Evolutionary conservation across 352 stramenopile genomes (phyloP), one percentile per base, ranked within the genome.

Genomic region (Phytopythium sindhum): DNA sequence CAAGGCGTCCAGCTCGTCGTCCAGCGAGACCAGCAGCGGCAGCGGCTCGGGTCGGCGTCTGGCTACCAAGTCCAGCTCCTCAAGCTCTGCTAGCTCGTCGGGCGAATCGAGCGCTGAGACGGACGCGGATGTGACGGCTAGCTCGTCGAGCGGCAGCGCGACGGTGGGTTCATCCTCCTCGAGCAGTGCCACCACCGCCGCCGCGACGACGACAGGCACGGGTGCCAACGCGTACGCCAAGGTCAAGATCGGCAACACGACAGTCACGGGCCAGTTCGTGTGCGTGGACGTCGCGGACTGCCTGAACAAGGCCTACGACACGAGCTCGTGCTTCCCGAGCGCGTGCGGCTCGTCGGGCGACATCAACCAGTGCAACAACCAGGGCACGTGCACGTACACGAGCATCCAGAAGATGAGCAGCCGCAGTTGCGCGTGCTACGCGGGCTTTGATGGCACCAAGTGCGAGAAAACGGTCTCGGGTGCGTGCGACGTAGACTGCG

Each of bases 361-460:
- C 7, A 84, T 81, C 47, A 69, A 69, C 33, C 71, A 79, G 35
- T 89, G 80, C 74, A 88, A 78, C 31, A 80, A 91, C 68, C 82
- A 89, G 56, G 82, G 82, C 24, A 91, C 82, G 7, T 91, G 82
- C 70, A 85, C 82, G 60, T 91, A 91, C 77, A 77, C 80, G 56
- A 78, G 66, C 50, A 82, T 81, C 52, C 76, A 80, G 65, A 84
- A 75, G 51, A 87, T 89, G 58, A 79, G 51, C 48, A 85, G 77
- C 52, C 78, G 80, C 31, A 69, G 33, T 19, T 91, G 80, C 66
- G 66, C 66, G 60, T 88, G 78, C 60, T 85, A 88, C 65, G 63
- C 69, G 24, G 78, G 78, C 2, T 88, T 74, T 39, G 64, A 74
- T 17, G 78, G 76, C 7, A 59, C 70, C 57, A 82, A 84, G 58